Conservation (phyloP, 2,329 filamentous ascomycete genomes). For the Phaeoacremonium minimum region DNA sequence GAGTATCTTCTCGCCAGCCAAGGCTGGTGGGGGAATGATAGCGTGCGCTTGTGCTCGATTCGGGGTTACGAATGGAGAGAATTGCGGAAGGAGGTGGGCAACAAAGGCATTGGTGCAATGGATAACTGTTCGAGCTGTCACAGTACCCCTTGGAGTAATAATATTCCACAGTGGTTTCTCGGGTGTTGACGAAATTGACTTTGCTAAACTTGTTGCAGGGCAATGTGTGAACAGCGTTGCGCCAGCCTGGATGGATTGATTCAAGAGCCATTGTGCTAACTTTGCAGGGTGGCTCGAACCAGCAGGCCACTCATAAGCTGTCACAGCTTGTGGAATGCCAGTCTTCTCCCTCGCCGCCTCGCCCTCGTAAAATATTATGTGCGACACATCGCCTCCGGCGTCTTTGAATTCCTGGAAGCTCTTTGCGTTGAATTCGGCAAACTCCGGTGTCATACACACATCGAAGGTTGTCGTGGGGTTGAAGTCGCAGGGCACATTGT, state of each 20-base stretch:
- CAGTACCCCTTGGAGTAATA: slow-evolving; percentile 24
- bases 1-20: slow-evolving; percentile 26
- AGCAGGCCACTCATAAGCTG: slow-evolving; percentile 47
- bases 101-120: slow-evolving; percentile 36
- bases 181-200: slow-evolving; percentile 10
- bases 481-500: slow-evolving; percentile 40
- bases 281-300: slow-evolving; percentile 44
- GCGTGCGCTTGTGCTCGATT: slow-evolving; percentile 39
- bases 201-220: slow-evolving; percentile 24
- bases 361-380: slow-evolving; percentile 31
- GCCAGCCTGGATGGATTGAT: slow-evolving; percentile 28
- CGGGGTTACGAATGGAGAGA: slow-evolving; percentile 29
- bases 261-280: slow-evolving; percentile 41
- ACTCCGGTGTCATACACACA: slow-evolving; percentile 41
- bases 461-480: slow-evolving; percentile 40
- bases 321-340: slow-evolving; percentile 27
- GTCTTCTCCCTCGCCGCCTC: slow-evolving; percentile 31
- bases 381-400: slow-evolving; percentile 37
- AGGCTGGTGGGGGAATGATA: slow-evolving; percentile 30
- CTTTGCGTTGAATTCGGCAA: slow-evolving; percentile 35
- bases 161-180: slow-evolving; percentile 21
- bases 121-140: slow-evolving; percentile 22
- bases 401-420: slow-evolving; percentile 30
- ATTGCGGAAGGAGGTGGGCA: slow-evolving; percentile 28
- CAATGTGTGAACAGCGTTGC: slow-evolving; percentile 36